Percentiles rank a stretch among this genome's conserved stretches.
These are phyloP conservation scores for Pelargonium cotyledonis DNA, from an alignment of 441 rosid genomes.

Conservation along the genomic window DNA sequence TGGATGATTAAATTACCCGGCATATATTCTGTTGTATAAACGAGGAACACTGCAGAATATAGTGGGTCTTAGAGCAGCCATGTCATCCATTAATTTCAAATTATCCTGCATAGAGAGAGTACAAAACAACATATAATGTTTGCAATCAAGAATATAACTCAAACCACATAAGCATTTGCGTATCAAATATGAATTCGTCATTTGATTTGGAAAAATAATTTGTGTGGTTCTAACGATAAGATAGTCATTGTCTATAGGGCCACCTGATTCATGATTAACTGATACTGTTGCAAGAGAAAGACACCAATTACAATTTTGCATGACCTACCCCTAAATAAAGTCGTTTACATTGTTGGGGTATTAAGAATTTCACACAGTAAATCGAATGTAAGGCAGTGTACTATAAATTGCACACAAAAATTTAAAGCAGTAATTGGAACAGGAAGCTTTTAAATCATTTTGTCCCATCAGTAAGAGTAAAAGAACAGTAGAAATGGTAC, in stretches of 20 bases:
- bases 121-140: slow-evolving; percentile 13
- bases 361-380: slow-evolving; percentile 4
- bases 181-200: slow-evolving; percentile 3
- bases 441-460: slow-evolving; percentile 1
- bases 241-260: neutral
- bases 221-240: neutral
- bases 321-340: neutral
- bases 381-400: neutral
- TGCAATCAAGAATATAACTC: slow-evolving; percentile 15
- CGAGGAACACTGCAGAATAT: slow-evolving; percentile 97
- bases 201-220: slow-evolving; percentile 9
- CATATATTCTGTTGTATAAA: slow-evolving; percentile 84
- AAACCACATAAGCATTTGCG: slow-evolving; percentile 6
- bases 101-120: slow-evolving; percentile 57
- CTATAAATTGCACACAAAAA: neutral
- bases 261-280: neutral
- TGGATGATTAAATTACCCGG: slow-evolving; percentile 45
- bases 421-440: neutral
- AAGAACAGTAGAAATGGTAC: neutral
- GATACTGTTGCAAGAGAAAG: slow-evolving; percentile 6
- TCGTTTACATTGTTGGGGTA: neutral
- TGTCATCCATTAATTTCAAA: slow-evolving; percentile 86
- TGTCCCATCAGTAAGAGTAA: neutral
- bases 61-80: slow-evolving; percentile 89
- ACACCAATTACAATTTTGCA: slow-evolving; percentile 7